Conservation (phyloP, 768 basidiomycete species). For the Pisolithus marmoratus region DNA sequence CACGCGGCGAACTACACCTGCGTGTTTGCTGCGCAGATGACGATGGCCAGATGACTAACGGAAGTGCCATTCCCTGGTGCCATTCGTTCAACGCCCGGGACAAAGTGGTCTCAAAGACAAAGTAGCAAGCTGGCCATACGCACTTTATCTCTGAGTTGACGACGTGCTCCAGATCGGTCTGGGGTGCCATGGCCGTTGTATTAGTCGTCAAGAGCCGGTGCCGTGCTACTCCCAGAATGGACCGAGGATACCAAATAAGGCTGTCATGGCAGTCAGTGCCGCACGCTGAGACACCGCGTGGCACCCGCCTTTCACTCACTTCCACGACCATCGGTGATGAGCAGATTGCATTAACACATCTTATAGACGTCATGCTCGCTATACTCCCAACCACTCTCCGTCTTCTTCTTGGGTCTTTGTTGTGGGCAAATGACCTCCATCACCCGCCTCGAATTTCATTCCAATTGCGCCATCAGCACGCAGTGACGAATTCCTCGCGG, state of each 20-base stretch:
- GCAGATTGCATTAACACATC: background rate
- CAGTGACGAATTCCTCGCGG: constrained; percentile 45
- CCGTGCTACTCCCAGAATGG: too few relatives aligned
- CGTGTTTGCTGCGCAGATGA: background rate
- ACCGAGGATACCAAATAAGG: too few relatives aligned
- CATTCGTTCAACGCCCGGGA: background rate
- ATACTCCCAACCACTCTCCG: constrained; percentile 38
- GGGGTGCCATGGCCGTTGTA: too few relatives aligned
- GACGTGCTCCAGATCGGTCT: too few relatives aligned
- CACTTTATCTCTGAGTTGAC: too few relatives aligned
- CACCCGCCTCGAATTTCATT: constrained; percentile 41
- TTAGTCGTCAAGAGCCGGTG: too few relatives aligned
- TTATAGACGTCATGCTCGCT: constrained; percentile 12
- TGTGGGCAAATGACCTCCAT: constrained; percentile 28
- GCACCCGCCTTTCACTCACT: too few relatives aligned
- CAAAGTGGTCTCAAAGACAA: too few relatives aligned
- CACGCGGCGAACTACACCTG: too few relatives aligned
- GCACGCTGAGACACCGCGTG: too few relatives aligned
- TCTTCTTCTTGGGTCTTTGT: constrained; percentile 35
- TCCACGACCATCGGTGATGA: background rate
- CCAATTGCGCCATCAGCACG: constrained; percentile 62
- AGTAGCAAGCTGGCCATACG: too few relatives aligned
- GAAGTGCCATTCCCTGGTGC: constrained; percentile 73
- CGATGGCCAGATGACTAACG: constrained; percentile 37
- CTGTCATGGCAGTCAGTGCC: too few relatives aligned